Evolutionary conservation across 2,329 filamentous ascomycete species (phyloP), one percentile per base, ranked within the genome.

Genomic region (Aspergillus pseudoglaucus): DNA sequence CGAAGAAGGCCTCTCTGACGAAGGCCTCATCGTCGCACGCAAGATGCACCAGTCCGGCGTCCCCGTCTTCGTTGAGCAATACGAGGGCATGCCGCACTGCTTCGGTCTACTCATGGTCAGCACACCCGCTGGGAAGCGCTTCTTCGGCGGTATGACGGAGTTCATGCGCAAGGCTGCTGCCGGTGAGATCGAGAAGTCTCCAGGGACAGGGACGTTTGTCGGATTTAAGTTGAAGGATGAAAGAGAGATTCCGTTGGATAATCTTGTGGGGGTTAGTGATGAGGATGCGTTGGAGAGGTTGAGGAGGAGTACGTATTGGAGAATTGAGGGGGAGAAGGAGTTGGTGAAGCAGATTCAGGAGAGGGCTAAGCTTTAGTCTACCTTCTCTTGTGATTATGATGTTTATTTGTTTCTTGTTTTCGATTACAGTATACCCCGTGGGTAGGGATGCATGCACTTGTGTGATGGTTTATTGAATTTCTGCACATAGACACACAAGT

Each of bases 71-170:
- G 61, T 71, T 5, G 66, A 73, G 42, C 65, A 67, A 42, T 73
- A 69, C 43, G 72, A 75, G 49, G 71, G 71, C 8, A 72, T 73
- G 67, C 72, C 72, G 8, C 72, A 75, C 49, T 72, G 70, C 44
- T 73, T 88, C 60, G 80, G 77, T 0, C 58, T 82, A 53, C 53
- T 87, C 1, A 67, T 88, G 47, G 65, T 73, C 1, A 65, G 68
- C 4, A 62, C 75, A 2, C 60, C 71, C 1, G 73, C 68, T 25
- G 68, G 76, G 2, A 68, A 61, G 54, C 72, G 76, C 42, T 85
- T 81, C 57, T 76, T 81, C 48, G 64, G 74, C 12, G 68, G 71
- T 3, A 81, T 82, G 77, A 68, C 78, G 0, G 65, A 62, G 2
- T 89, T 88, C 47, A 68, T 65, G 44, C 58, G 56, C 0, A 61